Base-by-base conservation (phyloP, 352 stramenopile species). In the Phytophthora hibernalis region DNA sequence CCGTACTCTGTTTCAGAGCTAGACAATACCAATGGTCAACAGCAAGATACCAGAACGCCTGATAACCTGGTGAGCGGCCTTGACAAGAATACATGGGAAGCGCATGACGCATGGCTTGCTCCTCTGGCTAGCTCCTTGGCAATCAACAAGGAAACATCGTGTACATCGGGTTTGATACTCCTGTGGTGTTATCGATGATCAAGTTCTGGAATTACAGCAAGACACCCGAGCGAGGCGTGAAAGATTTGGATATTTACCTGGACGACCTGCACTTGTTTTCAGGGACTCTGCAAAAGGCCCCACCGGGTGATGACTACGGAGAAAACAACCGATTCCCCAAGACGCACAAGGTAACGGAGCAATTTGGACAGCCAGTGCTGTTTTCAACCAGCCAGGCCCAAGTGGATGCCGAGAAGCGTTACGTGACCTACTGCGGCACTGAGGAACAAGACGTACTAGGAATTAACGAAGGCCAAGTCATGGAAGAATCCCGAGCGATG, bases 131-230 rank as follows among this genome's bases (percentile, higher is more conserved):
- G 85, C 53, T 96, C 87, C 51, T 96, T 0, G 81, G 84, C 0
- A 82, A 59, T 15, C 43, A 38, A 15, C 38, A 83, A 3, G 86
- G 84, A 33, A 96, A 96, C 26, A 57, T 90, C 7, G 69, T 97
- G 12, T 93, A 87, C 43, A 51, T 94, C 5, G 74, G 69, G 5
- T 97, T 94, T 53, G 84, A 97, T 28, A 52, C 55, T 0, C 89
- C 87, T 0, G 66, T 96, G 7, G 79, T 86, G 16, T 26, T 96
- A 4, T 96, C 87, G 1, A 80, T 94, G 58, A 83, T 96, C 56
- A 97, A 94, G 65, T 85, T 97, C 48, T 97, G 84, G 83, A 97
- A 97, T 50, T 97, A 97, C 66, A 85, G 70, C 61, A 96, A 96
- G 52, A 95, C 90, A 0, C 83, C 90, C 0, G 82, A 91, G 47